These are phyloP conservation scores for Myrmaecium sp. DNA, from an alignment of 2,329 filamentous ascomycete genomes.

Conservation along the genomic window DNA sequence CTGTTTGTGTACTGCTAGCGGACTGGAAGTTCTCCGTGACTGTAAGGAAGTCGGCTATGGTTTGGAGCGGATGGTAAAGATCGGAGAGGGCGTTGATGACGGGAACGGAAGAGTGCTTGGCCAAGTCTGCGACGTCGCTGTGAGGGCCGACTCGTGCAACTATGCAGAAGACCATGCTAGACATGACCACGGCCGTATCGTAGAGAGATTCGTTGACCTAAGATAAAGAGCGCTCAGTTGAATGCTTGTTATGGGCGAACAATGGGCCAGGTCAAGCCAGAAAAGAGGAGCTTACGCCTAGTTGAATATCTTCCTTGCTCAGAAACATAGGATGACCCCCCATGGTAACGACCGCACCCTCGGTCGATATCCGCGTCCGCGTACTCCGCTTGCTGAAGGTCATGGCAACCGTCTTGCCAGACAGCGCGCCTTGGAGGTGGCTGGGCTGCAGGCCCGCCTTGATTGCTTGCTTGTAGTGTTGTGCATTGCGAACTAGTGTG, in stretches of 20 bases:
- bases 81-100: conserved; percentile 54
- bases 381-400: conserved; percentile 96
- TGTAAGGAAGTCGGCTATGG: conserved; percentile 84
- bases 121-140: conserved; percentile 29
- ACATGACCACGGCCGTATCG: conserved; percentile 82
- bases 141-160: conserved; percentile 36
- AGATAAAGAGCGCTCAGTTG: conserved; percentile 2
- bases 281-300: conserved; percentile 64
- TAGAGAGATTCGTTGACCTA: conserved; percentile 86
- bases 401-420: conserved; percentile 74
- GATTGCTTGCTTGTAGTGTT: conserved; percentile 56
- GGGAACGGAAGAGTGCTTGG: conserved; percentile 30
- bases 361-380: conserved; percentile 81
- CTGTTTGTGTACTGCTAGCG: conserved; percentile 8
- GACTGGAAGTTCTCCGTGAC: conserved; percentile 61
- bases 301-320: conserved; percentile 87
- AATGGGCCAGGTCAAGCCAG: conserved; percentile 1
- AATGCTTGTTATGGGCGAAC: too few relatives aligned
- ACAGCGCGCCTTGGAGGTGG: conserved; percentile 43
- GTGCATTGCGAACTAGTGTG: conserved; percentile 68
- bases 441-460: conserved; percentile 49
- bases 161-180: conserved; percentile 42
- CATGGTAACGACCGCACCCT: conserved; percentile 74
- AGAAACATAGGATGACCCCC: conserved; percentile 94
- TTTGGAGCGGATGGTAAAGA: conserved; percentile 85